Base-by-base conservation (phyloP, 2,329 filamentous ascomycete genomes). In the Fusarium decemcellulare region DNA sequence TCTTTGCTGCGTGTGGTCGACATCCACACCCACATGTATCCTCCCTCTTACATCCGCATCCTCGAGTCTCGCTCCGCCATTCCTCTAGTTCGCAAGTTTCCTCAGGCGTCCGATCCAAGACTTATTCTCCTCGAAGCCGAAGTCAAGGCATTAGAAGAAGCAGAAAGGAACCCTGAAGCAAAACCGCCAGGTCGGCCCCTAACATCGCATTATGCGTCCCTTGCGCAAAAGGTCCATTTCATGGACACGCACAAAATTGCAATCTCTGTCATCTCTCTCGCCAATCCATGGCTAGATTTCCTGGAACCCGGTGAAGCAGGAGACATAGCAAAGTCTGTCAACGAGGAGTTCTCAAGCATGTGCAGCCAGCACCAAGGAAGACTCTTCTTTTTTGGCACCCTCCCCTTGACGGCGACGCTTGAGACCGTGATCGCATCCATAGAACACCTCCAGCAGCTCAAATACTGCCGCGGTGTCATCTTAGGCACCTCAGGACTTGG, bases 261-360 rank as follows among this genome's bases (percentile, higher is more conserved):
- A 79, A 90, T 92, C 68, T 96, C 93, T 1, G 92, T 97, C 53
- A 90, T 98, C 67, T 96, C 93, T 1, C 89, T 97, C 23, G 95
- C 95, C 14, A 98, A 98, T 76, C 95, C 95, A 0, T 98, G 95
- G 95, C 87, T 98, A 3, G 95, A 98, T 80, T 98, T 97, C 76
- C 81, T 97, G 0, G 77, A 84, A 10, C 76, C 88, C 0, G 78
- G 83, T 5, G 87, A 91, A 69, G 92, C 93, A 0, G 87, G 86
- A 2, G 77, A 80, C 32, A 89, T 91, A 51, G 93, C 93, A 1
- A 68, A 76, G 54, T 84, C 84, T 1, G 91, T 97, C 78, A 98
- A 97, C 78, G 84, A 91, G 70, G 93, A 95, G 70, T 91, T 97
- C 55, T 88, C 94, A 52, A 75, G 78, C 46, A 91, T 94, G 79